A percentile compares a stretch with the other conserved stretches of the same genome.
These are phyloP conservation scores for Acanthamoeba castellanii DNA, from an alignment of 208 protist species.

Conservation along the genomic window DNA sequence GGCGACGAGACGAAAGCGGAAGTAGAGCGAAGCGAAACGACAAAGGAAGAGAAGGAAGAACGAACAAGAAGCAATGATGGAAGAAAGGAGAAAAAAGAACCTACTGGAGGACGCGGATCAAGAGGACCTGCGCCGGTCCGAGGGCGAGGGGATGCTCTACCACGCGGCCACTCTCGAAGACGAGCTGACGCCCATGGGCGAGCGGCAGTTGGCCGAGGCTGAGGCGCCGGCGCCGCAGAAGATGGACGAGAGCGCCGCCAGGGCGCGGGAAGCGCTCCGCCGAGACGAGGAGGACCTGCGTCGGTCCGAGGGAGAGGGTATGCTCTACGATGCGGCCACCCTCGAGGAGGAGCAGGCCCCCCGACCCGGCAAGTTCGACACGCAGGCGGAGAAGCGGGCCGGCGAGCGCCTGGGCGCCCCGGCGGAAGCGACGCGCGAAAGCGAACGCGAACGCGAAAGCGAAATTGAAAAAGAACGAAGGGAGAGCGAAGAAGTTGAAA, in stretches of 20 bases:
- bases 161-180: slow-evolving; percentile 4
- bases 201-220: no score
- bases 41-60: neutral
- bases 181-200: neutral
- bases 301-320: neutral
- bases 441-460: neutral
- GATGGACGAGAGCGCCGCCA: no score
- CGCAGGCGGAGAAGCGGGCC: neutral
- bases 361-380: neutral
- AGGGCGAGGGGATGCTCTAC: slow-evolving; percentile 36
- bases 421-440: neutral
- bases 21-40: neutral
- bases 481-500: neutral
- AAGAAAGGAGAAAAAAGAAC: neutral
- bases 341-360: neutral
- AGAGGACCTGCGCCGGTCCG: neutral
- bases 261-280: neutral
- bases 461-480: neutral
- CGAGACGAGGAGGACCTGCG: neutral
- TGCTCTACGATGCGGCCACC: neutral
- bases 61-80: neutral
- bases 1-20: neutral
- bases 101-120: neutral
- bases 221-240: no score
- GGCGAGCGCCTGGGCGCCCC: neutral